phyloP scores from a whole-genome alignment of 768 basidiomycete genomes.

The Phallus indusiatus region DNA sequence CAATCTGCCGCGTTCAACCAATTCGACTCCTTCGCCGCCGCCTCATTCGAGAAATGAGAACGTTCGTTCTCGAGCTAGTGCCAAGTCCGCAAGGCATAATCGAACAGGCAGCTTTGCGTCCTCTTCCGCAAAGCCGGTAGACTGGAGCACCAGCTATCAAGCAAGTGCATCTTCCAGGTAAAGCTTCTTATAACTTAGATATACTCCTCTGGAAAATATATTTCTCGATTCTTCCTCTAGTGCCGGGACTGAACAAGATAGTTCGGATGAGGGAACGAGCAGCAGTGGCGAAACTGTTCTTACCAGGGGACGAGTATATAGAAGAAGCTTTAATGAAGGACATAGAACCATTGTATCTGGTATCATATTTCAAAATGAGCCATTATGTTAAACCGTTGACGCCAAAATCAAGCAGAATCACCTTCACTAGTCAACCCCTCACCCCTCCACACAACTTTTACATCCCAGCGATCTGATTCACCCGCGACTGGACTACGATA shows the following conservation, averaged over 20 bases:
- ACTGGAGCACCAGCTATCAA: conserved; percentile 83
- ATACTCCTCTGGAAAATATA: no score
- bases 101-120: not conserved
- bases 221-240: not conserved
- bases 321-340: conserved; percentile 1
- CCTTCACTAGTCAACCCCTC: not conserved
- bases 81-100: not conserved
- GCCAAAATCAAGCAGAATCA: not conserved
- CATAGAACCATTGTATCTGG: not conserved
- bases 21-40: conserved; percentile 63
- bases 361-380: not conserved
- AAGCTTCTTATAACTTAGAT: conserved; percentile 15
- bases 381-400: not conserved
- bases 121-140: conserved; percentile 28
- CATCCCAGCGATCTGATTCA: conserved; percentile 1
- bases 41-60: conserved; percentile 34
- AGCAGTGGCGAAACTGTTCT: conserved; percentile 7
- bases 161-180: conserved; percentile 71
- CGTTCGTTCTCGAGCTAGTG: conserved; percentile 24
- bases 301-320: not conserved
- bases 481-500: not conserved
- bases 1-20: conserved; percentile 74
- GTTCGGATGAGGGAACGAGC: conserved; percentile 35
- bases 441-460: not conserved
- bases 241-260: conserved; percentile 34